A percentile compares a stretch with the other conserved stretches of the same genome.
Conservation (phyloP, 1,284 basidiomycete genomes). For the Thelephora terrestris region DNA sequence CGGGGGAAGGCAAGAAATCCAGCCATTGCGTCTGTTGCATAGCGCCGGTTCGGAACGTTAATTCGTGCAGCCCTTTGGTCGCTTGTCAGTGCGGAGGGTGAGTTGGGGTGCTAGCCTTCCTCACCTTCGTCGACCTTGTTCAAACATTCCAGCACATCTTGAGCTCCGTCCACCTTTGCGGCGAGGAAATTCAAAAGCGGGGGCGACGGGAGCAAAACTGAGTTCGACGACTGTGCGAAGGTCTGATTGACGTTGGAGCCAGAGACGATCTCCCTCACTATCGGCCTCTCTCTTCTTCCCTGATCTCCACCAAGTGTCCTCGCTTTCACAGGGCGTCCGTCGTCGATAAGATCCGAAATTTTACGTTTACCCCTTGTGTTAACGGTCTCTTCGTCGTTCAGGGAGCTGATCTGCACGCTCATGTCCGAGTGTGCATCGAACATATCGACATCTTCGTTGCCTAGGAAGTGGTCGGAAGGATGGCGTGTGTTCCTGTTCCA, state of each 20-base stretch:
- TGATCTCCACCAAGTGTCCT: conserved; percentile 65
- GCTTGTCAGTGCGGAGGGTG: conserved; percentile 1
- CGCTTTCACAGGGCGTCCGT: conserved; percentile 33
- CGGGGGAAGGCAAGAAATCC: conserved; percentile 73
- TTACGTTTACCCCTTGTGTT: conserved; percentile 38
- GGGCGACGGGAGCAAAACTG: conserved; percentile 33
- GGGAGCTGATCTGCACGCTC: conserved; percentile 42
- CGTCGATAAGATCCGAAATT: conserved; percentile 37
- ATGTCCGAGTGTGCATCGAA: conserved; percentile 29
- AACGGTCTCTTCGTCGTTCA: conserved; percentile 24
- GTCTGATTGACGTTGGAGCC: conserved; percentile 6
- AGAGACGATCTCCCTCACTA: conserved; percentile 41
- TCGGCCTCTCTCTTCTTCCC: conserved; percentile 35
- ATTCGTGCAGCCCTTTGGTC: conserved; percentile 49
- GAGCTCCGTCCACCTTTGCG: conserved; percentile 49
- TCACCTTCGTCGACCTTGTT: too few species aligned
- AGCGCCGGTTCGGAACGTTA: conserved; percentile 45
- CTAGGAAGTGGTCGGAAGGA: conserved; percentile 4
- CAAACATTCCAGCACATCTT: conserved; percentile 59
- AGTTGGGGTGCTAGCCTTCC: neutral
- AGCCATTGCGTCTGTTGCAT: conserved; percentile 70
- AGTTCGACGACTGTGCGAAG: conserved; percentile 2
- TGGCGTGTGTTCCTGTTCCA: neutral
- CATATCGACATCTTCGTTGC: conserved; percentile 11
- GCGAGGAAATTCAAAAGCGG: conserved; percentile 49